A percentile compares a stretch with the other conserved stretches of the same genome.
These are phyloP conservation scores for Violaceomyces palustris DNA, from an alignment of 1,284 basidiomycete genomes.

Conservation along the genomic window DNA sequence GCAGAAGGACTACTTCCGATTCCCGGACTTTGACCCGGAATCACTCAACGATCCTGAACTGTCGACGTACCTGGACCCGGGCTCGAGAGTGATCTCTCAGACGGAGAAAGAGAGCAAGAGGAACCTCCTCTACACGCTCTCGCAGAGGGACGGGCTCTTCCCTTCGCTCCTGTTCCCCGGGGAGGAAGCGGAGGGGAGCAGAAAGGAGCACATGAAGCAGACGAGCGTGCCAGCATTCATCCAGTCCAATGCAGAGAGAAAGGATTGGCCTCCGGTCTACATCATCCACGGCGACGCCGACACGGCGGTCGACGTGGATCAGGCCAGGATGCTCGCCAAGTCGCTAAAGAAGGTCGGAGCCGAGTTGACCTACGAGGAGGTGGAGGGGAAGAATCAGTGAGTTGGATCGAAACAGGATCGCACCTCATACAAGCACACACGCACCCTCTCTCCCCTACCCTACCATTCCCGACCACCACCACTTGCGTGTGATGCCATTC, in stretches of 20 bases:
- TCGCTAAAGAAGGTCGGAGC: conserved; percentile 12
- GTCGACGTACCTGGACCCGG: conserved; percentile 20
- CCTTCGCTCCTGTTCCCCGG: conserved; percentile 21
- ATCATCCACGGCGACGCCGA: conserved; percentile 35
- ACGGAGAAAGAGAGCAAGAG: conserved; percentile 11
- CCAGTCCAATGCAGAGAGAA: conserved; percentile 5
- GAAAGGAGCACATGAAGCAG: too few species aligned
- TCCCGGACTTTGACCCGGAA: too few species aligned
- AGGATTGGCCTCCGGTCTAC: conserved; percentile 19
- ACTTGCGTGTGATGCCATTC: too few species aligned
- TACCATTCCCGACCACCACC: too few species aligned
- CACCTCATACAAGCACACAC: too few species aligned
- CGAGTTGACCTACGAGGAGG: conserved; percentile 20
- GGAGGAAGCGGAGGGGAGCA: too few species aligned
- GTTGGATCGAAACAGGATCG: conserved; percentile 3
- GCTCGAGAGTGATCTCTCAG: conserved; percentile 16
- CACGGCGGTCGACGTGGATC: conserved; percentile 30
- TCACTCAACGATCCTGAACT: too few species aligned
- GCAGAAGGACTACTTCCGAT: conserved; percentile 23
- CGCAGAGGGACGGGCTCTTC: conserved; percentile 28
- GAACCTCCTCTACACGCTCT: conserved; percentile 30
- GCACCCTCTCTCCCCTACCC: too few species aligned
- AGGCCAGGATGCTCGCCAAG: conserved; percentile 14
- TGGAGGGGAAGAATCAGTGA: conserved; percentile 20
- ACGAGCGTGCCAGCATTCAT: conserved; percentile 19